Evolutionary conservation across 176 grass and related monocot species (phyloP), one percentile per base, ranked within the genome.

Genomic region (Ensete ventricosum): DNA sequence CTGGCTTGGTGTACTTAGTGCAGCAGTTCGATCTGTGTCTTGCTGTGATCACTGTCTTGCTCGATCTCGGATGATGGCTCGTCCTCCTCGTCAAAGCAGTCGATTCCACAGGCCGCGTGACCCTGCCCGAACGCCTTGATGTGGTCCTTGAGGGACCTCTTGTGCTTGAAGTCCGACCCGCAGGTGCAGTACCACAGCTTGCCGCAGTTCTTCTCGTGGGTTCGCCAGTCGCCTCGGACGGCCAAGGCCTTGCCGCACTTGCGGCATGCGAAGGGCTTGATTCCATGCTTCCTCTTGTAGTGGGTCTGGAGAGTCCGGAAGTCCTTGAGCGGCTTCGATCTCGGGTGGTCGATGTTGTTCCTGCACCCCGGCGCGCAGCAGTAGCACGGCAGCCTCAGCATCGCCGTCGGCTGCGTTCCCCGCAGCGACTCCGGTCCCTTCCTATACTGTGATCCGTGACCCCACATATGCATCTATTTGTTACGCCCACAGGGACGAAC

Each of bases 181-280:
- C 93, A 96, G 80, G 86, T 86, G 84, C 93, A 96, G 83, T 92
- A 96, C 93, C 93, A 96, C 81, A 96, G 85, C 82, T 88, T 96
- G 75, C 93, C 93, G 75, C 93, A 96, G 79, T 96, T 96, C 83
- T 96, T 96, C 89, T 96, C 93, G 84, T 96, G 93, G 10, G 93
- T 96, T 74, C 93, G 86, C 93, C 93, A 96, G 80, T 96, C 93
- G 11, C 93, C 93, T 80, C 85, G 92, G 34, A 96, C 93, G 23
- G 93, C 93, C 68, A 96, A 96, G n/a, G 93, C 89, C 83, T 96
- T 96, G 80, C 93, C 87, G 73, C 93, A 96, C 81, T 86, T 89
- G 76, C 93, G 93, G 80, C 93, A 96, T 51, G 92, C 86, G 87
- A 92, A 96, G 20, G 93, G 93, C 87, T 96, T 96, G 5, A 96